Evolutionary conservation across 2,329 filamentous ascomycete species (phyloP), one percentile per base, ranked within the genome.

Genomic region (Ophiostoma montium): DNA sequence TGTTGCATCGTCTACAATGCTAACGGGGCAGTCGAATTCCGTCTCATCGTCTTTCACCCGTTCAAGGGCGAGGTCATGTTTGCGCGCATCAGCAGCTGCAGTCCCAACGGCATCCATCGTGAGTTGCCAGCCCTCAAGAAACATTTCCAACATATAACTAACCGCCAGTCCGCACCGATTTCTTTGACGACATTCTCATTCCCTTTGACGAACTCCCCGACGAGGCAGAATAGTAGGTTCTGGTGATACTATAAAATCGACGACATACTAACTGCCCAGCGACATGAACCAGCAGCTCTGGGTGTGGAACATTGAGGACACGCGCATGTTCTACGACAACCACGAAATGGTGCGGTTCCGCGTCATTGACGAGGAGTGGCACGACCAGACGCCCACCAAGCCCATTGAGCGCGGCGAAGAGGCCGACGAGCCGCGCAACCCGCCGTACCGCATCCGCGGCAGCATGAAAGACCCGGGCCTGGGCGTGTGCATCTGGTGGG

Each of bases 21-120:
- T 49, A 21, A 52, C 43, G 10, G 4, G 3, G 3, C 10, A 92
- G 90, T 94, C 46, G 88, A 94, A 62, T 98, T 96, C 60, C 84
- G 88, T 19, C 73, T 98, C 61, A 74, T 95, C 16, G 88, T 98
- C 30, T 98, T 96, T 64, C 81, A 92, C 21, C 92, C 92, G 0
- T 96, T 95, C 70, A 94, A 94, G 62, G 86, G 87, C 44, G 92
- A 98, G 63, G 86, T 95, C 52, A 75, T 98, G 59, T 72, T 86
- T 41, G 92, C 86, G 15, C 82, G 80, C 55, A 95, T 98, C 64
- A 82, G 82, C 55, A 81, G 79, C 55, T 81, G 82, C 33, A 55
- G 53, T 27, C 56, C 55, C 10, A 47, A 57, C n/a, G 57, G 57
- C 32, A 57, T 58, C 21, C 53, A 56, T 39, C 32, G 57, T 58